Base-by-base conservation (phyloP, 768 basidiomycete species). In the Lyophyllum shimeji region DNA sequence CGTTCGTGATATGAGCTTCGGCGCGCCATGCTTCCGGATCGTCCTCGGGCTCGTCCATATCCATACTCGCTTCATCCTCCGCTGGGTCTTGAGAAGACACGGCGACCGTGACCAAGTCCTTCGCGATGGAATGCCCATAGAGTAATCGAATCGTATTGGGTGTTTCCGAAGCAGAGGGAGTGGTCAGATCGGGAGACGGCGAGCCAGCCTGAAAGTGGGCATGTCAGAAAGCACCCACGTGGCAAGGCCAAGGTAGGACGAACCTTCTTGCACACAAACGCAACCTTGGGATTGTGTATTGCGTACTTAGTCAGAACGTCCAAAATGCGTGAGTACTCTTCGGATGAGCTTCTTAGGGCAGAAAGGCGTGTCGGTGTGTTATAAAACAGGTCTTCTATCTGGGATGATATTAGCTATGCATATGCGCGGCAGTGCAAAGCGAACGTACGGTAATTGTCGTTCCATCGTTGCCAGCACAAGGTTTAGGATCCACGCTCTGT, bases 341-440 rank as follows among this genome's bases (percentile, higher is more conserved):
- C 96, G 1, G 93, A 89, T 3, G 87, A 73, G 54, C 85, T 88
- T 33, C 90, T 85, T 52, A 98, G 78, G 1, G 95, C 90, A 2
- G 91, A 85, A 21, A 95, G 81, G 45, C 97, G 88, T 1, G 89
- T 85, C 0, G 95, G 93, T 0, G 86, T 92, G 61, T 96, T 97
- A 70, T 92, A 95, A 67, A 99, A 99, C 25, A 99, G 76, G 66
- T 98, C 91, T 70, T 98, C 94, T 23, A 95, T 94, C 95, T 98
- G 60, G 1, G 37, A 5, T 7, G 54, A 51, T 12, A 17, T 55
- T 23, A 13, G 20, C 20, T n/a, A 37, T 46, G 18, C 23, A 60
- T 20, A 31, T 6, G 7, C 23, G 12, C 37, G 17, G 25, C 17
- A 33, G 34, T 27, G 33, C 50, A 7, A n/a, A 54, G 51, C 21